A percentile compares a stretch with the other conserved stretches of the same genome.
Evolutionary conservation across 1,284 basidiomycete species (phyloP).

Genomic region (Puccinia polysora): DNA sequence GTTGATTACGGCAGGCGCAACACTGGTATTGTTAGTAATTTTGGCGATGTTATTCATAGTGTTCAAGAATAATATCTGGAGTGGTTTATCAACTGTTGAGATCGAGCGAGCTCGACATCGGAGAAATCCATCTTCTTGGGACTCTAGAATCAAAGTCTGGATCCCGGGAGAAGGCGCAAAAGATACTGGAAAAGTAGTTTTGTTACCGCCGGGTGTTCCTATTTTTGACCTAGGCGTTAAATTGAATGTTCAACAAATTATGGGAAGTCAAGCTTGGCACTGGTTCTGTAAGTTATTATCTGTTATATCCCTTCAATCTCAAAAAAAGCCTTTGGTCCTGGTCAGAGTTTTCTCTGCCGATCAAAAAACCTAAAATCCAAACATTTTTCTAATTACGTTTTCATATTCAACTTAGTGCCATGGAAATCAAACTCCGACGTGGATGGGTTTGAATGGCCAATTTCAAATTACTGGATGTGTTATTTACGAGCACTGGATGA

Average conservation of each 20-base stretch:
- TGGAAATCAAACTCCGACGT: background rate
- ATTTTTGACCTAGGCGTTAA: conserved; percentile 15
- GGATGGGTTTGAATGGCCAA: conserved; percentile 17
- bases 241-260: conserved; percentile 2
- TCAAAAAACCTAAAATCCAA: no score
- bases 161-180: background rate
- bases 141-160: conserved; percentile 23
- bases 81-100: conserved; percentile 16
- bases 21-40: conserved; percentile 9
- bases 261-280: conserved; percentile 24
- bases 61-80: background rate
- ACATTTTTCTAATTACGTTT: background rate
- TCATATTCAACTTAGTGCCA: background rate
- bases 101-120: conserved; percentile 19
- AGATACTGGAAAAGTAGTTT: conserved; percentile 25
- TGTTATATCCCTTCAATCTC: background rate
- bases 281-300: conserved; percentile 26
- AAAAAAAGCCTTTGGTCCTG: background rate
- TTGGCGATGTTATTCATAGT: conserved; percentile 20
- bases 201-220: background rate
- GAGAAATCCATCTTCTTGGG: background rate
- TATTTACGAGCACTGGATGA: conserved; percentile 1
- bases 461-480: background rate
- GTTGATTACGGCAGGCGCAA: background rate
- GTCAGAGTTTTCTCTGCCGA: background rate